Evolutionary conservation across 108 stramenopile genomes (phyloP).

Genomic region (Epithemia pelagica): DNA sequence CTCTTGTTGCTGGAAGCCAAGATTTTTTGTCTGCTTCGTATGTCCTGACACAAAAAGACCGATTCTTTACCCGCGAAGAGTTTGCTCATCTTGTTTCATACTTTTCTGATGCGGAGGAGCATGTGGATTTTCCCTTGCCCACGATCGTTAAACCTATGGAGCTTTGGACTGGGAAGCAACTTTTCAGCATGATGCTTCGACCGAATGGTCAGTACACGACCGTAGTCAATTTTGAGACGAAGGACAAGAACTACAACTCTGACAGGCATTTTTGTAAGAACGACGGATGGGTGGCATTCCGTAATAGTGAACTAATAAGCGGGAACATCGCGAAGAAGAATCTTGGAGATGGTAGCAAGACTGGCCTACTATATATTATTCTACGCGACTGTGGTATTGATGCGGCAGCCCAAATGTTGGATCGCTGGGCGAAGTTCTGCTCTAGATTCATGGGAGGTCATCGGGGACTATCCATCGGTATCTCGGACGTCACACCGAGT

Average conservation of each 20-base stretch:
- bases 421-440: conserved; percentile 92
- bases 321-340: conserved; percentile 96
- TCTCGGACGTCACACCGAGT: conserved; percentile 95
- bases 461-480: conserved; percentile 94
- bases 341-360: conserved; percentile 94
- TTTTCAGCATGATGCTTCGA: conserved; percentile 78
- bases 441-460: conserved; percentile 89
- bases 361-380: conserved; percentile 88
- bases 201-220: conserved; percentile 65
- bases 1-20: conserved; percentile 93
- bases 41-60: conserved; percentile 90
- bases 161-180: conserved; percentile 98
- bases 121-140: conserved; percentile 88
- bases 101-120: conserved; percentile 88
- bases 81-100: conserved; percentile 86
- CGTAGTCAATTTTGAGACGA: conserved; percentile 87
- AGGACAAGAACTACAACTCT: conserved; percentile 89
- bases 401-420: conserved; percentile 82
- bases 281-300: conserved; percentile 94
- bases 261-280: conserved; percentile 85
- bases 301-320: conserved; percentile 85
- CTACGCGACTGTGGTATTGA: conserved; percentile 72
- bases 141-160: conserved; percentile 86
- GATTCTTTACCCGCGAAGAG: conserved; percentile 85
- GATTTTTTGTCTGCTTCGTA: conserved; percentile 96